Evolutionary conservation across 768 basidiomycete genomes (phyloP), one percentile per base, ranked within the genome.

Genomic region (Suillus lakei): DNA sequence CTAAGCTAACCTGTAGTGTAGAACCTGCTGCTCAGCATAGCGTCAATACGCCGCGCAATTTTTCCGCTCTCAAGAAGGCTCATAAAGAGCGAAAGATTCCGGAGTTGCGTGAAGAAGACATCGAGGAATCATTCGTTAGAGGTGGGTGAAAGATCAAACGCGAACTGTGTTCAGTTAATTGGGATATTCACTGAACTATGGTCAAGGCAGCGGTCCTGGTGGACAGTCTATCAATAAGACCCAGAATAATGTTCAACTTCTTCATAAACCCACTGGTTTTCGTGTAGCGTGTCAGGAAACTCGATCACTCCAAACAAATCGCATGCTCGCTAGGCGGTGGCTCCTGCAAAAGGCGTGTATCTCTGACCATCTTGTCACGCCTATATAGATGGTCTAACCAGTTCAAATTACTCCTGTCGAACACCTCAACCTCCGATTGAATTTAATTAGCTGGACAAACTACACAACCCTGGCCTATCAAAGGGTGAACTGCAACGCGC

Each of bases 181-280:
- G 5, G 21, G 58, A 1, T 53, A 28, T 56, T 58, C n/a, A 23
- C n/a, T 69, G 34, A 74, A 64, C 58, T 38, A 12, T 2, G 56
- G 32, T 72, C 26, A 28, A 95, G 94, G 94, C 53, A 90, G 92
- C 73, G 96, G 95, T 21, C 95, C 95, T 67, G 96, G 96, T 34
- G 96, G 96, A n/a, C 96, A 98, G 83, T 95, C 94, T 32, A 90
- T 97, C 74, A 97, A 98, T 83, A 98, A 98, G 81, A 95, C 93
- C 66, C 86, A 91, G 81, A 89, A 96, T 77, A 92, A 93, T 73
- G 95, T 97, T 32, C 94, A 95, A 73, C 82, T 98, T 34, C 79
- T 94, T 46, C 96, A 98, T 75, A 91, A 88, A 69, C 95, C 96
- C 2, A 94, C 93, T 23, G 93, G 95, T 6, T 83, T 96, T 60